phyloP scores from a whole-genome alignment of 164 flowering plant species.

The Tinospora cordifolia region DNA sequence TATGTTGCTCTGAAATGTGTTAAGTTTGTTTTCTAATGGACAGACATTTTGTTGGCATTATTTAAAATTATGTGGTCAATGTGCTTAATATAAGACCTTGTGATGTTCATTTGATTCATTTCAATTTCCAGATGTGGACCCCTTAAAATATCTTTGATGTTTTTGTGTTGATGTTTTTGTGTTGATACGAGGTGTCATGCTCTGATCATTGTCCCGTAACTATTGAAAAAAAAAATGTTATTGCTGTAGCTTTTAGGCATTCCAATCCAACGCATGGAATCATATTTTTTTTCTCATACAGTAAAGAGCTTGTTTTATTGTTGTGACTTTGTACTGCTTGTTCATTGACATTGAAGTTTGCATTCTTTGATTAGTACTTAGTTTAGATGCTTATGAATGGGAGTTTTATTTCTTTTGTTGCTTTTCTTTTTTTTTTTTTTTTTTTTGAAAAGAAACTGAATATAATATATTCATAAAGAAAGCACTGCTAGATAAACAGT shows the following conservation, averaged over 20 bases:
- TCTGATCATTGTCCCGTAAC: neutral
- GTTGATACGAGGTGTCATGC: neutral
- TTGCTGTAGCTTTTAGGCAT: neutral
- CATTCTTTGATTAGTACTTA: too few species aligned
- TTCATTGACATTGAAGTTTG: too few species aligned
- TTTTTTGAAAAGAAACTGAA: too few species aligned
- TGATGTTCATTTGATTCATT: neutral
- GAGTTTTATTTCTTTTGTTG: too few species aligned
- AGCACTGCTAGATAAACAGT: too few species aligned
- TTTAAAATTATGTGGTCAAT: neutral
- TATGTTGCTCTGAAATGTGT: neutral
- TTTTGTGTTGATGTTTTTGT: neutral
- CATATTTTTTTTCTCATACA: neutral
- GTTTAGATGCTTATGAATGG: too few species aligned
- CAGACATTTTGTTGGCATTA: neutral
- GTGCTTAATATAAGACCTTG: neutral
- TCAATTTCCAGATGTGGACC: neutral
- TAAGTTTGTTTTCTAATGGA: neutral
- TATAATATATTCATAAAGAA: too few species aligned
- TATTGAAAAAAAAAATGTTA: neutral
- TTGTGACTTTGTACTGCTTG: too few species aligned
- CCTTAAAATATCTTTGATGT: neutral
- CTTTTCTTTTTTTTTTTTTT: too few species aligned
- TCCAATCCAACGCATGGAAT: neutral
- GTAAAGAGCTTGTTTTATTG: too few species aligned